These are phyloP conservation scores for Alternaria postmessia DNA, from an alignment of 2,329 filamentous ascomycete species.

Conservation along the genomic window DNA sequence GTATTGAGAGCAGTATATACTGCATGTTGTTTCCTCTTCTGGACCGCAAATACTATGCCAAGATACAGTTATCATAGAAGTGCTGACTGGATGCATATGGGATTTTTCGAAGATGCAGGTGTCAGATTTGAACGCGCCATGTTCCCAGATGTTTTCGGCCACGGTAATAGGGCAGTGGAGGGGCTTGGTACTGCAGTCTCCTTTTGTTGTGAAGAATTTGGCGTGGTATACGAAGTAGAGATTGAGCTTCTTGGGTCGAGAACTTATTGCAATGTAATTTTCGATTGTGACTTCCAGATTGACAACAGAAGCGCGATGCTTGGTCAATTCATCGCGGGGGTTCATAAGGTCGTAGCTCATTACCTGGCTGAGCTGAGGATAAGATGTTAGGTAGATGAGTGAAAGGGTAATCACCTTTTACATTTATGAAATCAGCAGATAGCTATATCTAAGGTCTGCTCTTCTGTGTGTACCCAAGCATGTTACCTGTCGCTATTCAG, in stretches of 20 bases:
- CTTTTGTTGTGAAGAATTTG: conserved; percentile 68
- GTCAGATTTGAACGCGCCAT: neutral
- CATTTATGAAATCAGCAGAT: no score
- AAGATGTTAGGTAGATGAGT: conserved; percentile 11
- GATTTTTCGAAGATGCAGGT: neutral
- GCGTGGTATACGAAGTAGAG: conserved; percentile 74
- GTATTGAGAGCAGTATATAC: no score
- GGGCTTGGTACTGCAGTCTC: neutral
- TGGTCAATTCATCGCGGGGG: no score
- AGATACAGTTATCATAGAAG: neutral
- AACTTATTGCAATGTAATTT: conserved; percentile 66
- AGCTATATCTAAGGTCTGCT: no score
- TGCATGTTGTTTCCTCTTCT: neutral
- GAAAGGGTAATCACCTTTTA: no score
- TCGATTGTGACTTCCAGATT: no score
- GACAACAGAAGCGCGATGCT: no score
- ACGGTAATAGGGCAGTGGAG: neutral
- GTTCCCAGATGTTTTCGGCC: neutral
- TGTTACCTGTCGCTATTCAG: no score
- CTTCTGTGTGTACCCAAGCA: no score
- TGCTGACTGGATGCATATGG: neutral
- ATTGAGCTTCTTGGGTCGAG: conserved; percentile 65
- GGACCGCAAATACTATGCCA: neutral
- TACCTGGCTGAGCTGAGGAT: no score
- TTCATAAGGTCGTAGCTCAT: no score